Percentiles rank a stretch among this genome's conserved stretches.
phyloP scores from a whole-genome alignment of 176 grass and related monocot species.

The Cenchrus americanus region DNA sequence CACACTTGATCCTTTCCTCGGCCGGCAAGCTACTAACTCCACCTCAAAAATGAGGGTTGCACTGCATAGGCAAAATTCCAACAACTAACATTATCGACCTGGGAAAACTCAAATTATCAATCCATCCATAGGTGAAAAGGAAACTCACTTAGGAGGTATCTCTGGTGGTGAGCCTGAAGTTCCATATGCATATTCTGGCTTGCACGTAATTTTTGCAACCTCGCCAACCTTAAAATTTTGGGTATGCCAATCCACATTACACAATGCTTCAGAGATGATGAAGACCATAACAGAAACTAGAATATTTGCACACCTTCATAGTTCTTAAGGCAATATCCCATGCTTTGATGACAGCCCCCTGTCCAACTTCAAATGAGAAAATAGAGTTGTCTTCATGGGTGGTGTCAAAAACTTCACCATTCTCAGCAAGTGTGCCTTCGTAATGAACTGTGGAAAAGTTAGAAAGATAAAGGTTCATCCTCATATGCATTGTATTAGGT shows the following conservation, averaged over 20 bases:
- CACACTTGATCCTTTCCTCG: constrained; percentile 90
- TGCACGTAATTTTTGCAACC: constrained; percentile 93
- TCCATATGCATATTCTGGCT: constrained; percentile 94
- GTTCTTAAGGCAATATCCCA: constrained; percentile 95
- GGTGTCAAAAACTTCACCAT: constrained; percentile 89
- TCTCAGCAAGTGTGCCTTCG: constrained; percentile 86
- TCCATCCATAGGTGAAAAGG: neutral
- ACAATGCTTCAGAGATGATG: constrained; percentile 8
- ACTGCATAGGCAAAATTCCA: constrained; percentile 57
- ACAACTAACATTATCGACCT: neutral
- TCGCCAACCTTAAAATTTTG: constrained; percentile 76
- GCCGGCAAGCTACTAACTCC: constrained; percentile 82
- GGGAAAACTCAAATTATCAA: constrained; percentile 4
- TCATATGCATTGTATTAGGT: neutral
- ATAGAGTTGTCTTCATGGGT: constrained; percentile 96
- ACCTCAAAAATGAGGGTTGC: constrained; percentile 94
- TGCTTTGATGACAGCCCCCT: constrained; percentile 86
- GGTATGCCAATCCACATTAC: constrained; percentile 35
- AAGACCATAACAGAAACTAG: constrained; percentile 1
- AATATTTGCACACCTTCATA: constrained; percentile 72
- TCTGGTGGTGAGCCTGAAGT: constrained; percentile 85
- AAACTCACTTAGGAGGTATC: constrained; percentile 84
- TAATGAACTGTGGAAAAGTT: constrained; percentile 74
- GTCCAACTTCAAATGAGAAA: constrained; percentile 91
- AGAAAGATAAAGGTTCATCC: constrained; percentile 28